Percentiles rank a stretch among this genome's conserved stretches.
Evolutionary conservation across 805 yeast species (phyloP).

Genomic region (Tetrapisispora pingtungensis): DNA sequence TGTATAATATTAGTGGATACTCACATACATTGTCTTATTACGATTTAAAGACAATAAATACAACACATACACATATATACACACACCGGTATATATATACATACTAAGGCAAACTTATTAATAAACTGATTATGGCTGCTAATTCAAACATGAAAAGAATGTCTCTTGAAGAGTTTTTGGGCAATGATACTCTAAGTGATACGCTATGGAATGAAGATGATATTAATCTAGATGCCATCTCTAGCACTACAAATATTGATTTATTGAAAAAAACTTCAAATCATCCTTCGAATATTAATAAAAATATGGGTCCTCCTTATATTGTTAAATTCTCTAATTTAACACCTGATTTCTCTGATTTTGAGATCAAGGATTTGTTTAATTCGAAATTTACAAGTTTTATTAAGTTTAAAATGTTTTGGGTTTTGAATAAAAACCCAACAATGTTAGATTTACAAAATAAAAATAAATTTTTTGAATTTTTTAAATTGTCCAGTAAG

Average conservation of each 20-base stretch:
- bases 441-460: conserved; percentile 53
- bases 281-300: background rate
- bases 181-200: conserved; percentile 33
- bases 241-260: conserved; percentile 25
- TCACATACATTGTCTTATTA: no score
- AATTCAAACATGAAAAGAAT: conserved; percentile 28
- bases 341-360: conserved; percentile 43
- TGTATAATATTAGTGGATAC: no score
- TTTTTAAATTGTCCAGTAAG: conserved; percentile 44
- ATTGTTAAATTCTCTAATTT: conserved; percentile 54
- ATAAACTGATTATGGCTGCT: background rate
- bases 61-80: no score
- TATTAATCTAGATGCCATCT: conserved; percentile 27
- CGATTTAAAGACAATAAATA: no score
- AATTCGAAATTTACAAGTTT: conserved; percentile 50
- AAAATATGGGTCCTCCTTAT: conserved; percentile 41
- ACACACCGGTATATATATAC: no score
- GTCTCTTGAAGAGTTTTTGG: conserved; percentile 38
- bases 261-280: conserved; percentile 13
- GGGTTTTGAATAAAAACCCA: conserved; percentile 50
- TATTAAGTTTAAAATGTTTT: conserved; percentile 51
- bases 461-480: conserved; percentile 44
- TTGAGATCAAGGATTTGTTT: conserved; percentile 48
- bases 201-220: conserved; percentile 30
- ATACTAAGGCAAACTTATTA: no score